phyloP scores from a whole-genome alignment of 352 stramenopile species.

The Pythium dissotocum region DNA sequence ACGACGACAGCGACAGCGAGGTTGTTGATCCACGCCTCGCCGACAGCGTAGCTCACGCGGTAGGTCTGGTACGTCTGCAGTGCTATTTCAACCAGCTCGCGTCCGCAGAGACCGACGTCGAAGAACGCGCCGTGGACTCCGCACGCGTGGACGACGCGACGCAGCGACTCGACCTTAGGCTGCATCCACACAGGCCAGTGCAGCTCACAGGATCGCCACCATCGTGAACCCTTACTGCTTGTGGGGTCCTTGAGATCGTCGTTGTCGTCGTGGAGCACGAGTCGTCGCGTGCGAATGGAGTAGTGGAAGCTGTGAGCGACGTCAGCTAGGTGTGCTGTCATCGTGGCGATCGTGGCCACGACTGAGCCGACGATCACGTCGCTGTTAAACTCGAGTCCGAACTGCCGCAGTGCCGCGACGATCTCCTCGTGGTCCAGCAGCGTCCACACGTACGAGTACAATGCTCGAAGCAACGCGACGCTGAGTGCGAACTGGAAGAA shows the following conservation, averaged over 20 bases:
- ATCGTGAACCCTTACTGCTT: not conserved
- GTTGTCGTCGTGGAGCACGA: constrained; percentile 3
- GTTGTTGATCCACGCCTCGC: constrained; percentile 21
- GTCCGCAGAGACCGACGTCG: constrained; percentile 13
- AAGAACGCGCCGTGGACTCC: constrained; percentile 10
- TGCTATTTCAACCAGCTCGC: constrained; percentile 22
- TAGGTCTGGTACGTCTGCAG: constrained; percentile 30
- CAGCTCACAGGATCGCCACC: not conserved
- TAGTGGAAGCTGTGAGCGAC: not conserved
- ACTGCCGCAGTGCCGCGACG: constrained; percentile 5
- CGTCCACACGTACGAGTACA: constrained; percentile 16
- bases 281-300: constrained; percentile 4
- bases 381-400: constrained; percentile 6
- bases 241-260: not conserved
- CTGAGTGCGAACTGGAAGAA: constrained; percentile 1
- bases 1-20: constrained; percentile 31
- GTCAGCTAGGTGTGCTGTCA: not conserved
- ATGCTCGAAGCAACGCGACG: not conserved
- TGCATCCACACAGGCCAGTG: not conserved
- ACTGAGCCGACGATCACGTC: constrained; percentile 1
- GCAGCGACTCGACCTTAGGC: not conserved
- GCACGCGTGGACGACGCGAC: not conserved
- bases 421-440: constrained; percentile 12
- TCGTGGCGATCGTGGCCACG: not conserved
- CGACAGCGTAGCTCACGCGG: constrained; percentile 26